Conservation (phyloP, 1,139 yeast species). For the Suhomyces coccinellae region DNA sequence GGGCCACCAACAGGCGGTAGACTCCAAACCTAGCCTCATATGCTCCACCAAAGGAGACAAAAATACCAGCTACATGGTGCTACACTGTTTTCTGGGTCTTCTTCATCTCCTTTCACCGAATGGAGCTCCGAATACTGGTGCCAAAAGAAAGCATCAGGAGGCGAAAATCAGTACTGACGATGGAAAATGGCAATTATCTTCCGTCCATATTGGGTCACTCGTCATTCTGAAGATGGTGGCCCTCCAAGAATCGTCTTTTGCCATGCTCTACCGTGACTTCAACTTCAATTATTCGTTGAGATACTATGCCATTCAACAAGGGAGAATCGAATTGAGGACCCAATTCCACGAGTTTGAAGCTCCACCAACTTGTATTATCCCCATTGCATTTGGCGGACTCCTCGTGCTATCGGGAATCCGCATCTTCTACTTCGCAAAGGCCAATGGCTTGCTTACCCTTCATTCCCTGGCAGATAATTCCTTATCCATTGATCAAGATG, state of each 20-base stretch:
- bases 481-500: constrained; percentile 12
- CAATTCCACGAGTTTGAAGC: constrained; percentile 40
- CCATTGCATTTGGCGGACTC: constrained; percentile 30
- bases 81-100: constrained; percentile 34
- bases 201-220: constrained; percentile 30
- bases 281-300: constrained; percentile 36
- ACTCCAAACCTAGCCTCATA: constrained; percentile 25
- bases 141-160: constrained; percentile 5
- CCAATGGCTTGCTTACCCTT: constrained; percentile 16
- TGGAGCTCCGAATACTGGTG: neutral
- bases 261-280: constrained; percentile 39
- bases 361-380: constrained; percentile 33
- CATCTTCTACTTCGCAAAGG: constrained; percentile 35
- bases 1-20: constrained; percentile 33
- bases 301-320: constrained; percentile 23
- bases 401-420: constrained; percentile 31
- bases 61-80: constrained; percentile 19
- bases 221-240: constrained; percentile 27
- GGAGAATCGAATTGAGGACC: constrained; percentile 5
- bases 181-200: constrained; percentile 15
- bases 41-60: constrained; percentile 9
- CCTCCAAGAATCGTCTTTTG: constrained; percentile 18
- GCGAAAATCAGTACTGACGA: constrained; percentile 1
- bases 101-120: constrained; percentile 23
- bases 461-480: constrained; percentile 10